These are phyloP conservation scores for Boletus vermiculosoides DNA, from an alignment of 768 basidiomycete genomes.

Conservation along the genomic window DNA sequence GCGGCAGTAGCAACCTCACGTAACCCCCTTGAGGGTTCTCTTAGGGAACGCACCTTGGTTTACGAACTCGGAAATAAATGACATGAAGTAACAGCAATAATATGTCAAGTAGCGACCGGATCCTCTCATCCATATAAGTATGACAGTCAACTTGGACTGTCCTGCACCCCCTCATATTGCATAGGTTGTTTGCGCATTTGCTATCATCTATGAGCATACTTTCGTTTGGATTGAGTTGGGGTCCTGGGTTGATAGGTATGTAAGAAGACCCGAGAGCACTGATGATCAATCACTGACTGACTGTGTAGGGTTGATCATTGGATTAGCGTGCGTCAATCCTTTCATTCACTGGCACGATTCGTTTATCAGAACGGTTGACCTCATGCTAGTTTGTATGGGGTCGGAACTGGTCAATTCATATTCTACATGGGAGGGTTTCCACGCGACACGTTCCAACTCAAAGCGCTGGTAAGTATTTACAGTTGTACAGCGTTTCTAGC, in stretches of 20 bases:
- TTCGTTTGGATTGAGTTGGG: neutral
- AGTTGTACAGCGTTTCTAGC: neutral
- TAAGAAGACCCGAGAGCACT: neutral
- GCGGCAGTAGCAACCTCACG: neutral
- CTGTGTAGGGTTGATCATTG: neutral
- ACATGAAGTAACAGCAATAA: neutral
- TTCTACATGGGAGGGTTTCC: neutral
- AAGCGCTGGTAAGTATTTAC: neutral
- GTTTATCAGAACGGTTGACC: neutral
- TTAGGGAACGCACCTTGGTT: neutral
- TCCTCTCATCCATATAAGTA: neutral
- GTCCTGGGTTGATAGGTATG: neutral
- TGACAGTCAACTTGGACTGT: no score
- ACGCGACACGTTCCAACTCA: neutral
- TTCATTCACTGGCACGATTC: neutral
- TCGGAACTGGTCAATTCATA: neutral
- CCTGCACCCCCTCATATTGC: no score
- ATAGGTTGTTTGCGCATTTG: neutral
- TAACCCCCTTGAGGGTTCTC: neutral
- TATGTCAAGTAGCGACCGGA: neutral
- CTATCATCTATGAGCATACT: neutral
- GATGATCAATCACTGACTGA: neutral
- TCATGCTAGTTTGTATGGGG: neutral
- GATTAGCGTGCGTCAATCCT: neutral
- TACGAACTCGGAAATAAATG: neutral